These are phyloP conservation scores for Bidens hawaiensis DNA, from an alignment of 140 eudicot species.

Conservation along the genomic window DNA sequence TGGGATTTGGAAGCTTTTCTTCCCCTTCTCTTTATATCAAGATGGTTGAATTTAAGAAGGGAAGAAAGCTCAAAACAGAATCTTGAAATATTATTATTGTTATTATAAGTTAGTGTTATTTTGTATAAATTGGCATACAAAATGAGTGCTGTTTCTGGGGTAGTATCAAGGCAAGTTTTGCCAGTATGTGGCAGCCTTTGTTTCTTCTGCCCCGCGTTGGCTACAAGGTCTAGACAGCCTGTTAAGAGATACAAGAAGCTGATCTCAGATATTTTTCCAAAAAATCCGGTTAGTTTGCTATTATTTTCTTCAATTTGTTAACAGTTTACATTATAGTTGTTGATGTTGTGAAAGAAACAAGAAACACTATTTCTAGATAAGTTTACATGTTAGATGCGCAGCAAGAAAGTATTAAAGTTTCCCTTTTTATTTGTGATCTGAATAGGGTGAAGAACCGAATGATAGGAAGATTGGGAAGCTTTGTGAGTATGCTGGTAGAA, in stretches of 20 bases:
- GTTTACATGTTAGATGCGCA: slow-evolving; percentile 2
- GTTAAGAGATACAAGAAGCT: slow-evolving; percentile 97
- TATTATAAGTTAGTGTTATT: slow-evolving; percentile 7
- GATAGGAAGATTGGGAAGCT: slow-evolving; percentile 87
- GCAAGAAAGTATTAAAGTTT: neutral
- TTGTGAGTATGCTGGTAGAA: slow-evolving; percentile 88
- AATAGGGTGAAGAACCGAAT: slow-evolving; percentile 78
- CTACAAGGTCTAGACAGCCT: slow-evolving; percentile 95
- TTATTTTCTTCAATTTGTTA: neutral
- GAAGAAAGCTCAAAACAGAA: slow-evolving; percentile 36
- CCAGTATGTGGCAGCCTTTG: slow-evolving; percentile 85
- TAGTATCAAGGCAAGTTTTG: slow-evolving; percentile 88
- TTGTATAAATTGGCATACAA: slow-evolving; percentile 4
- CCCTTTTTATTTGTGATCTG: slow-evolving; percentile 5
- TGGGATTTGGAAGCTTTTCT: no score
- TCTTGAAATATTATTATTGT: slow-evolving; percentile 17
- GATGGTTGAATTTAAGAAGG: slow-evolving; percentile 38
- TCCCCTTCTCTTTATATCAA: slow-evolving; percentile 39
- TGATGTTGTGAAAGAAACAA: neutral
- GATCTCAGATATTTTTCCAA: slow-evolving; percentile 87
- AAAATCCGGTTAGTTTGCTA: slow-evolving; percentile 58
- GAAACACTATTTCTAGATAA: neutral
- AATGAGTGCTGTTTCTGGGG: slow-evolving; percentile 77
- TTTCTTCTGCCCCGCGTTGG: slow-evolving; percentile 77
- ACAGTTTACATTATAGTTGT: slow-evolving; percentile 8